Conservation (phyloP, 805 yeast genomes). For the Teunomyces cretensis region DNA sequence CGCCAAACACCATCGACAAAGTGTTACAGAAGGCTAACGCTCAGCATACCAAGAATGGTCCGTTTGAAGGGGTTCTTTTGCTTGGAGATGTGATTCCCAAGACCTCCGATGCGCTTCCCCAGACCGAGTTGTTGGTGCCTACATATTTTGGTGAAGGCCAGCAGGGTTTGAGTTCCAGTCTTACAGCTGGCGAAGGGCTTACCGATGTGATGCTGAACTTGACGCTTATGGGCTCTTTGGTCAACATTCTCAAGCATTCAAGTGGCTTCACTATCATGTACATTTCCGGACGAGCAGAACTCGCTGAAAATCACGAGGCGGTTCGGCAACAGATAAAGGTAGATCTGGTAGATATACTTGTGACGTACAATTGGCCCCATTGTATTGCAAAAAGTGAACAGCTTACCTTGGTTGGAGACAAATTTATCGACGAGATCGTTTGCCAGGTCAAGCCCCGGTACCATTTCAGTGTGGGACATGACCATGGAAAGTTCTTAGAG, state of each 20-base stretch:
- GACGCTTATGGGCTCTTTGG: constrained; percentile 33
- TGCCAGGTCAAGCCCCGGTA: constrained; percentile 56
- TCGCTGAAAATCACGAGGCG: constrained; percentile 8
- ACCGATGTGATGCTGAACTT: constrained; percentile 26
- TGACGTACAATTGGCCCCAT: constrained; percentile 63
- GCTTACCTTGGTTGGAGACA: constrained; percentile 45
- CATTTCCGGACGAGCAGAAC: constrained; percentile 25
- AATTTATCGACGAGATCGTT: constrained; percentile 46
- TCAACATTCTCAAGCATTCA: constrained; percentile 30
- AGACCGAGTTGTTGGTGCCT: constrained; percentile 17
- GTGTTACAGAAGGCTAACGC: constrained; percentile 45
- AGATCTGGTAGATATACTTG: constrained; percentile 48
- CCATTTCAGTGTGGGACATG: constrained; percentile 60
- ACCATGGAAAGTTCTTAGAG: constrained; percentile 51
- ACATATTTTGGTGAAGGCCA: constrained; percentile 26
- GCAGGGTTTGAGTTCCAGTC: constrained; percentile 15
- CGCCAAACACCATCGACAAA: constrained; percentile 40
- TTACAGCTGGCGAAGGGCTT: constrained; percentile 16
- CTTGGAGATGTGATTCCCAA: constrained; percentile 46
- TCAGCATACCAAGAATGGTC: constrained; percentile 60
- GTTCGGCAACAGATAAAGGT: constrained; percentile 13
- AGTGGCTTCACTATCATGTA: constrained; percentile 52
- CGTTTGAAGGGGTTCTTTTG: constrained; percentile 56
- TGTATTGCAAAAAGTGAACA: constrained; percentile 46
- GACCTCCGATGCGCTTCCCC: constrained; percentile 14